These are phyloP conservation scores for Suillus hirtellus DNA, from an alignment of 768 basidiomycete genomes.

Conservation along the genomic window DNA sequence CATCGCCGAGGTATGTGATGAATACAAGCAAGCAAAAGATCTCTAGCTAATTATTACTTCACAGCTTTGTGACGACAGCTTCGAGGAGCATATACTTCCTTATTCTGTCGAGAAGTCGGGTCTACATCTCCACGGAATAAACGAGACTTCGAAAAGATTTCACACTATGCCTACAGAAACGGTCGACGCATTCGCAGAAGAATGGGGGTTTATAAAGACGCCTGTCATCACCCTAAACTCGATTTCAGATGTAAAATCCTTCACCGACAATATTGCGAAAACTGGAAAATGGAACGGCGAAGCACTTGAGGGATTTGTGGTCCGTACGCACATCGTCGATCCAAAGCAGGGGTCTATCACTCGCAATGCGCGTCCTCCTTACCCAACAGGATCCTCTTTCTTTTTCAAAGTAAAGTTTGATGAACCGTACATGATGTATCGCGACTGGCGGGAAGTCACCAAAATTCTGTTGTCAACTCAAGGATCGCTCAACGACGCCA, in stretches of 20 bases:
- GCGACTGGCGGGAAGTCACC: neutral
- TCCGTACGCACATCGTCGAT: constrained; percentile 22
- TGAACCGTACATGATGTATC: constrained; percentile 67
- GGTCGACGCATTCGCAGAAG: constrained; percentile 79
- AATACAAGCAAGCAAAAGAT: neutral
- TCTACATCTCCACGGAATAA: neutral
- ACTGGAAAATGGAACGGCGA: constrained; percentile 82
- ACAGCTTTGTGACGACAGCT: constrained; percentile 90
- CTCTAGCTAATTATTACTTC: neutral
- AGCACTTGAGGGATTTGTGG: constrained; percentile 83
- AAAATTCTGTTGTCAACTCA: constrained; percentile 17
- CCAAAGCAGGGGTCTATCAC: constrained; percentile 36
- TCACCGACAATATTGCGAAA: constrained; percentile 66
- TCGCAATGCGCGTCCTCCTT: constrained; percentile 52
- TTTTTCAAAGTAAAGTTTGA: constrained; percentile 99
- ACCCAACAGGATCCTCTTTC: constrained; percentile 78
- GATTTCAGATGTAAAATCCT: constrained; percentile 66
- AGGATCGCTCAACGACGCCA: constrained; percentile 30
- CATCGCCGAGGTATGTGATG: constrained; percentile 74
- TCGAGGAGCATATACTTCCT: neutral
- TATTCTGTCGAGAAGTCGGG: neutral
- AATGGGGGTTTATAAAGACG: constrained; percentile 93
- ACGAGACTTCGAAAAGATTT: neutral
- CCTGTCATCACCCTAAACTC: constrained; percentile 53
- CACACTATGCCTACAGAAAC: constrained; percentile 31